Percentiles rank a stretch among this genome's conserved stretches.
phyloP scores from a whole-genome alignment of 495 filamentous ascomycete genomes.

The Aspergillus indologenus region DNA sequence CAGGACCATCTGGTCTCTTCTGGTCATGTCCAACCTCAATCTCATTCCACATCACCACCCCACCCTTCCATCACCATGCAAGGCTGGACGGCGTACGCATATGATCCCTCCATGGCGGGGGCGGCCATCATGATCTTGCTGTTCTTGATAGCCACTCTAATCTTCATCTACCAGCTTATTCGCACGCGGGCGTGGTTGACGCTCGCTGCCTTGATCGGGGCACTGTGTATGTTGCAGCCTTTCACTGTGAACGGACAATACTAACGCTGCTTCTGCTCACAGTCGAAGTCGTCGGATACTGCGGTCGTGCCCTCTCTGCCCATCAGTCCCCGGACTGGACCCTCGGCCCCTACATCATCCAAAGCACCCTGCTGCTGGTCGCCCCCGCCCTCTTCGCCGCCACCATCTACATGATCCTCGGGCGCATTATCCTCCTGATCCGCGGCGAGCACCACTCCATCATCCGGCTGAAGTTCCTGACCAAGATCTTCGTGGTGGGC shows the following conservation, averaged over 20 bases:
- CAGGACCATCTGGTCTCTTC: too few species aligned
- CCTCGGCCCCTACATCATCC: slow-evolving; percentile 24
- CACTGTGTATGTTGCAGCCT: slow-evolving; percentile 45
- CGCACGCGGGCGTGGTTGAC: slow-evolving; percentile 57
- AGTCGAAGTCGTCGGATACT: slow-evolving; percentile 41
- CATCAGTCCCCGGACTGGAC: slow-evolving; percentile 14
- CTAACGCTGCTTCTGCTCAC: neutral
- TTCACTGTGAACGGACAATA: neutral
- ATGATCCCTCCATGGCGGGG: neutral
- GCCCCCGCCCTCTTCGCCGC: slow-evolving; percentile 47
- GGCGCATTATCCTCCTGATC: slow-evolving; percentile 37
- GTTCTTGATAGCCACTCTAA: neutral
- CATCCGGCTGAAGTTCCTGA: slow-evolving; percentile 10
- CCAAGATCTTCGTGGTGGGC: slow-evolving; percentile 24
- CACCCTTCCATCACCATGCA: neutral
- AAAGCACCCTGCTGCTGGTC: slow-evolving; percentile 29
- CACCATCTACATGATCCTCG: slow-evolving; percentile 24
- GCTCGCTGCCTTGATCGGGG: slow-evolving; percentile 54
- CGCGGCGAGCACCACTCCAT: slow-evolving; percentile 29
- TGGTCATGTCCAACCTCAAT: neutral
- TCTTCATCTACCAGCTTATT: slow-evolving; percentile 5
- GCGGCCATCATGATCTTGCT: slow-evolving; percentile 5
- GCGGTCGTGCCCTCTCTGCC: slow-evolving; percentile 40
- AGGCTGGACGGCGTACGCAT: slow-evolving; percentile 5
- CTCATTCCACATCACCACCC: neutral